These are phyloP conservation scores for Meyerozyma smithsonii DNA, from an alignment of 1,139 yeast genomes.

Conservation along the genomic window DNA sequence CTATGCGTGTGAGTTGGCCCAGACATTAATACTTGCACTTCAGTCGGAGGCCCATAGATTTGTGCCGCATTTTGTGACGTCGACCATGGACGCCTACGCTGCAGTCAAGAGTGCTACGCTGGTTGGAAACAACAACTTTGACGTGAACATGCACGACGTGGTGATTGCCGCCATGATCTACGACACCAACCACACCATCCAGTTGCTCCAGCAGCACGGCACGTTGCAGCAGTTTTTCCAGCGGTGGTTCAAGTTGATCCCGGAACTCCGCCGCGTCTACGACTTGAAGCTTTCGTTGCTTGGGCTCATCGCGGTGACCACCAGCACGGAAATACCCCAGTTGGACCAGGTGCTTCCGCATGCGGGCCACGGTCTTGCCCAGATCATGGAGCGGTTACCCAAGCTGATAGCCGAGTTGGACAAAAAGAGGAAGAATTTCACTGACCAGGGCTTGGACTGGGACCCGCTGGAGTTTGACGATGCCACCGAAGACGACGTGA, in stretches of 20 bases:
- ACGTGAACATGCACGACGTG: conserved; percentile 60
- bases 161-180: conserved; percentile 62
- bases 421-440: conserved; percentile 48
- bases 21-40: conserved; percentile 48
- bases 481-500: conserved; percentile 28
- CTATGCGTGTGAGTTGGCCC: conserved; percentile 50
- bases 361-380: not conserved
- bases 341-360: not conserved
- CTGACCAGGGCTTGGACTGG: conserved; percentile 9
- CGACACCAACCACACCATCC: conserved; percentile 53
- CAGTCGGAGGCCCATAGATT: conserved; percentile 35
- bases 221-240: conserved; percentile 51
- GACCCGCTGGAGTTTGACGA: conserved; percentile 13
- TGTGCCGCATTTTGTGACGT: conserved; percentile 36
- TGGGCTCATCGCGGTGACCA: conserved; percentile 29
- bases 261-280: conserved; percentile 64
- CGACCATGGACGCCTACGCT: conserved; percentile 17
- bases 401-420: conserved; percentile 63
- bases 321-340: not conserved
- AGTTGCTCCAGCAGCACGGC: conserved; percentile 43
- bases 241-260: conserved; percentile 61
- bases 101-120: conserved; percentile 11
- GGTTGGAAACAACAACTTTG: conserved; percentile 37
- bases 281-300: conserved; percentile 74
- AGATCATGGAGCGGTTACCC: conserved; percentile 53